These are phyloP conservation scores for Chrysoporthe puriensis DNA, from an alignment of 2,329 filamentous ascomycete species.

Conservation along the genomic window DNA sequence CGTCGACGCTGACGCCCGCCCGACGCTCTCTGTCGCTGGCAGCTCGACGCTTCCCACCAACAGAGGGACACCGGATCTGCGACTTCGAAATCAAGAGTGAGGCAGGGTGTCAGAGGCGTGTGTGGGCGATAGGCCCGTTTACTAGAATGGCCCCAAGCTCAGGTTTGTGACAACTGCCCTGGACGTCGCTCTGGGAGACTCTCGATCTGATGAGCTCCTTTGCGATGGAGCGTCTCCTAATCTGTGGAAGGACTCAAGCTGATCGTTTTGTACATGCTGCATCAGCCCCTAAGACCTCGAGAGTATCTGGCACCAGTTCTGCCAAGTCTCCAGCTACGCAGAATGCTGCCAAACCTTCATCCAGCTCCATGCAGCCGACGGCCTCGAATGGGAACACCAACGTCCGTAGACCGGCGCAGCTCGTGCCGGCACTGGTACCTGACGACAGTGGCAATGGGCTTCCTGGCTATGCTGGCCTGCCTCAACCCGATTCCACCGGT, in stretches of 20 bases:
- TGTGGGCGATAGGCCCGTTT: conserved; percentile 24
- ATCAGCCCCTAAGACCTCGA: conserved; percentile 25
- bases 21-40: conserved; percentile 26
- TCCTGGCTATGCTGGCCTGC: conserved; percentile 25
- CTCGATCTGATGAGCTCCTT: neutral
- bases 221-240: neutral
- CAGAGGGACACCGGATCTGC: conserved; percentile 4
- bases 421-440: conserved; percentile 11
- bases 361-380: conserved; percentile 14
- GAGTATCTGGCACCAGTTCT: conserved; percentile 14
- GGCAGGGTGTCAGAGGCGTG: conserved; percentile 1
- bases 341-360: conserved; percentile 15
- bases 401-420: conserved; percentile 22
- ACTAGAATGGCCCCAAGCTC: conserved; percentile 28
- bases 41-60: conserved; percentile 11
- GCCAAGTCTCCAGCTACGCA: conserved; percentile 20
- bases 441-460: conserved; percentile 15
- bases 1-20: conserved; percentile 26
- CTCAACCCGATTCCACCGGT: conserved; percentile 32
- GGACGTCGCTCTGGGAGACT: neutral
- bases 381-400: conserved; percentile 11
- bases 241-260: conserved; percentile 11
- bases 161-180: conserved; percentile 21
- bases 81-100: conserved; percentile 9
- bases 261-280: conserved; percentile 10